Conservation (phyloP, 768 basidiomycete genomes). For the Mycena rosella region DNA sequence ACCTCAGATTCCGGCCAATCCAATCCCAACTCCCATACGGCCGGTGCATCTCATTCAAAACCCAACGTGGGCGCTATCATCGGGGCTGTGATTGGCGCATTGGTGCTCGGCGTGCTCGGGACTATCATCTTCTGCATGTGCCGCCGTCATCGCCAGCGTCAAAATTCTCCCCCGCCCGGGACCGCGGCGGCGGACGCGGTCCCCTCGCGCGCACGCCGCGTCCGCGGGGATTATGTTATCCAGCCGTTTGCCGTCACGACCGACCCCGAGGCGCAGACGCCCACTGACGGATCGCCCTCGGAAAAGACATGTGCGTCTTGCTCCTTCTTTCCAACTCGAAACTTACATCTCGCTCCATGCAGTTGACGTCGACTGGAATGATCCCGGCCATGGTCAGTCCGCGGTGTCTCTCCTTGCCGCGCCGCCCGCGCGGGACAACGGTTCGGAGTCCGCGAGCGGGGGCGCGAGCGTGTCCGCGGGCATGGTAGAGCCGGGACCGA, state of each 20-base stretch:
- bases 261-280: background rate
- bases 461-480: background rate
- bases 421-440: background rate
- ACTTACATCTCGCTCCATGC: too few relatives aligned
- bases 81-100: background rate
- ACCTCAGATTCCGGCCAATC: background rate
- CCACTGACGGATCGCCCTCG: background rate
- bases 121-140: conserved; percentile 1
- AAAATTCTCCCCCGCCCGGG: background rate
- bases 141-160: background rate
- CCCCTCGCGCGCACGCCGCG: background rate
- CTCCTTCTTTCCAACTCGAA: background rate
- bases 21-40: background rate
- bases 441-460: background rate
- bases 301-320: conserved; percentile 14
- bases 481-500: background rate
- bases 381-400: background rate
- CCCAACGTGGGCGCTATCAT: conserved; percentile 2
- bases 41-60: background rate
- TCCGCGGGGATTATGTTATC: background rate
- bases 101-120: background rate
- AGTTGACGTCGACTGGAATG: conserved; percentile 16
- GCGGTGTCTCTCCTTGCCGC: background rate
- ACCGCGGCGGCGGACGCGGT: background rate
- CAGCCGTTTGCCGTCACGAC: conserved; percentile 7